Evolutionary conservation across 2,329 filamentous ascomycete genomes (phyloP).

Genomic region (Xylariomycetidae sp.): DNA sequence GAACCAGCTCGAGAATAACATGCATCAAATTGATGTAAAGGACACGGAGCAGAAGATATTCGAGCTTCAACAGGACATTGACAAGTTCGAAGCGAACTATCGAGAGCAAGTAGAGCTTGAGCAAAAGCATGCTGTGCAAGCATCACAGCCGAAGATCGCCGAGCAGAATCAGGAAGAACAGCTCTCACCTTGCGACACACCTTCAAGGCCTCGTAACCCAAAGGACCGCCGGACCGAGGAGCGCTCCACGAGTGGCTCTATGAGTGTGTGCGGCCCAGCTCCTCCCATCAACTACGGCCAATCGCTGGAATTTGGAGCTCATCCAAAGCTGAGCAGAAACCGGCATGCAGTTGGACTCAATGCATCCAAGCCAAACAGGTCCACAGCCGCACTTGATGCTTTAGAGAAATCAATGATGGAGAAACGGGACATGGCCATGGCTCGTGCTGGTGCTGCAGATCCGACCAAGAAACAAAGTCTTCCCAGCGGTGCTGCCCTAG

Average conservation of each 20-base stretch:
- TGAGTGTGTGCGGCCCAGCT: slow-evolving; percentile 10
- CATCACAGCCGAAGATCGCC: too few relatives aligned
- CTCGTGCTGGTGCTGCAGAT: too few relatives aligned
- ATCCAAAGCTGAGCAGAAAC: slow-evolving; percentile 8
- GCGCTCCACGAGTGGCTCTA: slow-evolving; percentile 17
- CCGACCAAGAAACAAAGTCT: slow-evolving; percentile 22
- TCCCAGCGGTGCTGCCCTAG: slow-evolving; percentile 42
- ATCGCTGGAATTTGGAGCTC: slow-evolving; percentile 11
- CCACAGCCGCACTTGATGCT: slow-evolving; percentile 15
- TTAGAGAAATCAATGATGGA: slow-evolving; percentile 19
- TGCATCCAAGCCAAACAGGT: slow-evolving; percentile 16
- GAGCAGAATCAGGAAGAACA: too few relatives aligned
- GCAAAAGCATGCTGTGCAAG: too few relatives aligned
- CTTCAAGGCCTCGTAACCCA: slow-evolving; percentile 23
- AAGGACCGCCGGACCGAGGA: slow-evolving; percentile 16
- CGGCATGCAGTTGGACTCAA: slow-evolving; percentile 21
- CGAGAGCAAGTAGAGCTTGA: slow-evolving; percentile 44
- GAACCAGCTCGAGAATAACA: slow-evolving; percentile 57
- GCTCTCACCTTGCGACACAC: slow-evolving; percentile 12
- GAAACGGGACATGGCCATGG: slow-evolving; percentile 5
- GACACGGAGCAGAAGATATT: slow-evolving; percentile 25
- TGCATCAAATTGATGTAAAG: slow-evolving; percentile 53
- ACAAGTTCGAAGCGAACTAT: slow-evolving; percentile 47
- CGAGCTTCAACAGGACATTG: slow-evolving; percentile 39
- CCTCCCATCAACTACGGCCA: slow-evolving; percentile 10